Evolutionary conservation across 176 grass and related monocot species (phyloP), one percentile per base, ranked within the genome.

Genomic region (Oryza glumipatula): DNA sequence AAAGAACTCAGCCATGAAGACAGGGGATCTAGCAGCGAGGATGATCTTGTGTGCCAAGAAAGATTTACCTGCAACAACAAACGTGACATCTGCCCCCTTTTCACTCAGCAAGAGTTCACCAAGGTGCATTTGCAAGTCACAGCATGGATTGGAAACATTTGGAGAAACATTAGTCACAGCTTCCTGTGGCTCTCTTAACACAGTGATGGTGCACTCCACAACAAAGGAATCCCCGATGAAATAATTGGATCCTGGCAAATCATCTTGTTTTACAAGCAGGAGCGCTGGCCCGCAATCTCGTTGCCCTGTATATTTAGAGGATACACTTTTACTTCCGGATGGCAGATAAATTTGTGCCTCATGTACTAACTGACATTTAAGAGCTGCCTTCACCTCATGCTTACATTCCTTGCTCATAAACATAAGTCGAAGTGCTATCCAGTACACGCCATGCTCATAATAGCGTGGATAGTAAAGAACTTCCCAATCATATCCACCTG

Each of bases 1-100:
- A 16, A 86, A 86, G 45, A 80, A 86, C 23, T 80, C 84, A 0
- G 45, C 60, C 70, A 67, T 67, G 84, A 86, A 52, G 6, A 86
- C 48, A 5, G 77, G 77, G 7, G 77, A 74, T 4, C 84, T 86
- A 0, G 60, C 69, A 0, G 77, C 44, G 0, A 80, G 60, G 9
- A 86, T 22, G n/a, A 3, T 3, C 76, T 86, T 79, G 19, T 85
- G 67, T 12, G 75, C 83, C 19, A 47, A 22, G 7, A 85, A 63
- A 14, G 83, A 79, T 72, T 86, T 54, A 11, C 67, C 54, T 7
- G 67, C 36, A 19, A 86, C 83, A 22, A 64, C 2, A 12, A 85
- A 61, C 7, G 3, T 85, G 26, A 65, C 16, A 75, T 78, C 83
- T 61, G 75, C 52, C 28, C 83, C 75, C 1, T 64, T 79, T 2